phyloP scores from a whole-genome alignment of 1,284 basidiomycete genomes.

The Cryptococcus sp. region DNA sequence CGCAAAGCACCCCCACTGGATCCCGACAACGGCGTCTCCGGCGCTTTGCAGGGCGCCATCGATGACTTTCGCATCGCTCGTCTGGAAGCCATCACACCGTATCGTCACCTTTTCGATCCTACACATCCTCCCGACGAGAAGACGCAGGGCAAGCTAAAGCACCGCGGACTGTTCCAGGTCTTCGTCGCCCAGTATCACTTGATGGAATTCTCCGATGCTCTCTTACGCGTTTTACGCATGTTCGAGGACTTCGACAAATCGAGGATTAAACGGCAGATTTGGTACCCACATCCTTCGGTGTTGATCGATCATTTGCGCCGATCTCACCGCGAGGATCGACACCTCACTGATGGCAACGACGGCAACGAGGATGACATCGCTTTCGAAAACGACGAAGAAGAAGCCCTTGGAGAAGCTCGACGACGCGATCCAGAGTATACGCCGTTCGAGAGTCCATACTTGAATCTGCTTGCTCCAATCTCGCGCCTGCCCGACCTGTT shows the following conservation, averaged over 20 bases:
- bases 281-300: constrained; percentile 58
- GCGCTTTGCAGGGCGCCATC: constrained; percentile 43
- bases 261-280: constrained; percentile 54
- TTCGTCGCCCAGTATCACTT: constrained; percentile 71
- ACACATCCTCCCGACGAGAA: constrained; percentile 16
- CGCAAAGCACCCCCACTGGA: too few relatives aligned
- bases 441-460: constrained; percentile 32
- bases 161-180: constrained; percentile 53
- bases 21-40: constrained; percentile 7
- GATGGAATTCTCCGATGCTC: constrained; percentile 52
- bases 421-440: constrained; percentile 45
- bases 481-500: constrained; percentile 27
- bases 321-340: constrained; percentile 17
- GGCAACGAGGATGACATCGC: constrained; percentile 22
- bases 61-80: constrained; percentile 50
- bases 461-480: constrained; percentile 35
- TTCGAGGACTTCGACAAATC: constrained; percentile 58
- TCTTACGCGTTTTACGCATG: constrained; percentile 52
- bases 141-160: constrained; percentile 23
- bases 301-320: constrained; percentile 23
- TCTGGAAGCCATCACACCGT: constrained; percentile 62
- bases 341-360: constrained; percentile 25
- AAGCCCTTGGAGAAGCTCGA: constrained; percentile 31
- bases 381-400: constrained; percentile 18
- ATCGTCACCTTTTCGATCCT: constrained; percentile 58